Base-by-base conservation (phyloP, 345 rosid species). In the Camelina hispida region DNA sequence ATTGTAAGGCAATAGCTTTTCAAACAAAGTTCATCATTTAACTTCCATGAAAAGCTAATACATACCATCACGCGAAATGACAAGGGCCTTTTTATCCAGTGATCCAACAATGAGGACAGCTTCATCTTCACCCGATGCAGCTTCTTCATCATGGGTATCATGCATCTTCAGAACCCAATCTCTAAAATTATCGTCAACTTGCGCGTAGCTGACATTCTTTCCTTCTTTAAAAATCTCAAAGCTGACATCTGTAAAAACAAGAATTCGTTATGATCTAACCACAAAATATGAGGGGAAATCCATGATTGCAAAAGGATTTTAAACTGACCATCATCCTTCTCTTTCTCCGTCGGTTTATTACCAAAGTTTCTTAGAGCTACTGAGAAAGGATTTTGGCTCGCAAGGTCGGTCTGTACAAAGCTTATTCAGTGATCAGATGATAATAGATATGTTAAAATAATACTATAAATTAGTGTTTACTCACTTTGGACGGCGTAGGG, bases 121-220 rank as follows among this genome's bases (percentile, higher is more conserved):
- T 18, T 83, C 82, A 84, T 87, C 97, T 74, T 73, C 88, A 40
- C 88, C 91, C 8, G 79, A 55, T n/a, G 60, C 73, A 32, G 81
- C 73, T 69, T 91, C 97, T 79, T 82, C 82, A 71, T 91, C 97
- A 73, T 87, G 86, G 23, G 9, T 55, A 5, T 71, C 59, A 80
- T 91, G 97, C 93, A 91, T 91, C 59, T 80, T 69, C 47, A 84
- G 62, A 80, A 91, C 81, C 97, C 97, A 91, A 4, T 84, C 82
- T 74, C 76, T 79, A 81, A 85, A 89, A 48, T 76, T 84, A 71
- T 80, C 83, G 70, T 87, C 94, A 69, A 91, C 68, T 71, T 85
- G 87, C 16, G 47, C 32, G 42, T 57, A 80, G 17, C 48, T 71
- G 30, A 86, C 37, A 37, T 8, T 2, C 63, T 83, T 88, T 66